Percentiles rank a stretch among this genome's conserved stretches.
These are phyloP conservation scores for Neospermospora avenae DNA, from an alignment of 2,329 filamentous ascomycete genomes.

Conservation along the genomic window DNA sequence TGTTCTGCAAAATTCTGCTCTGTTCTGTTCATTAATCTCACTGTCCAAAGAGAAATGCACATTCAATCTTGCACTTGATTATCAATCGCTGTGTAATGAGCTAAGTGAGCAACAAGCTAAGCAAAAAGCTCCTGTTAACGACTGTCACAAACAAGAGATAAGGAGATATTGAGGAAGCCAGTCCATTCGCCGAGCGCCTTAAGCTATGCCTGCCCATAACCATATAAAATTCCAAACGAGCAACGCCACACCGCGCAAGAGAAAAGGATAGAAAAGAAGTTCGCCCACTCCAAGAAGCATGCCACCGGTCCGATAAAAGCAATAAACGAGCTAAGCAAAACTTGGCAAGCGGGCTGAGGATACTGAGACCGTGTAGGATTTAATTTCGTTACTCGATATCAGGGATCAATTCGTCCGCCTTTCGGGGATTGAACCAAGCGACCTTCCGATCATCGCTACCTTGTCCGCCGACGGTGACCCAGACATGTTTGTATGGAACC, in stretches of 20 bases:
- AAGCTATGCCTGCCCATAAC: not conserved
- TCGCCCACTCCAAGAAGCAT: too few species aligned
- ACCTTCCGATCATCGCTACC: conserved; percentile 49
- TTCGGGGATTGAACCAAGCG: conserved; percentile 35
- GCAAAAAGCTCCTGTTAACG: not conserved
- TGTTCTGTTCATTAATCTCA: not conserved
- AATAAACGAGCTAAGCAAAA: not conserved
- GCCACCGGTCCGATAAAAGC: not conserved
- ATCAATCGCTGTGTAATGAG: too few species aligned
- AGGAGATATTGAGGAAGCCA: not conserved
- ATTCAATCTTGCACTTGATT: too few species aligned
- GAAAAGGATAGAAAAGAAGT: not conserved
- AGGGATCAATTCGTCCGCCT: conserved; percentile 29
- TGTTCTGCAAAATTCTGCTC: too few species aligned
- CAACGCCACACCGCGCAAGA: not conserved
- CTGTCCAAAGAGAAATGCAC: too few species aligned
- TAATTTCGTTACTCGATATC: conserved; percentile 28
- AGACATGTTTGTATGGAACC: conserved; percentile 60
- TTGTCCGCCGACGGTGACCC: conserved; percentile 65
- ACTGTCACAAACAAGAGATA: not conserved
- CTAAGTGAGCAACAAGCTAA: not conserved
- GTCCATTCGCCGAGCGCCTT: not conserved
- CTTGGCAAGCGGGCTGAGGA: not conserved
- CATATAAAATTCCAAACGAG: not conserved
- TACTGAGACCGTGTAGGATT: not conserved